Percentiles rank a stretch among this genome's conserved stretches.
Evolutionary conservation across 169 alveolate genomes (phyloP).

Genomic region (Perkinsus marinus): DNA sequence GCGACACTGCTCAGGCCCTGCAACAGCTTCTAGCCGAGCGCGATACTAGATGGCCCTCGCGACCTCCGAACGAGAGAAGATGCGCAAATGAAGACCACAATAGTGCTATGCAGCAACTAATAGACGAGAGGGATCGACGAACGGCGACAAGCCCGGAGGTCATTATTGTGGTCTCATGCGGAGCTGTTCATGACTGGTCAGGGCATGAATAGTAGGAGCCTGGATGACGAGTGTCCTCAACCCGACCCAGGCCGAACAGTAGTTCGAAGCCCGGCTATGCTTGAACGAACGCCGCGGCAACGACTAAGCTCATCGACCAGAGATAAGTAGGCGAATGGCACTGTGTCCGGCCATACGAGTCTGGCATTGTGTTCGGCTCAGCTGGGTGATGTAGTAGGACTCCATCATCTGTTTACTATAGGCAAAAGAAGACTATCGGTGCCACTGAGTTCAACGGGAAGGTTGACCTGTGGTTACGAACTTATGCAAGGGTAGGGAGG

Average conservation of each 20-base stretch:
- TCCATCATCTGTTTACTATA: neutral
- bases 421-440: neutral
- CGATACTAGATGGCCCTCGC: neutral
- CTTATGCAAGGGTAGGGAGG: neutral
- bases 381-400: neutral
- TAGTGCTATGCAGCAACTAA: neutral
- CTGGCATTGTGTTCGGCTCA: neutral
- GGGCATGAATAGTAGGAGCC: no score
- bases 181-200: no score
- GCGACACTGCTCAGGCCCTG: neutral
- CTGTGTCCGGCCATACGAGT: no score
- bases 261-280: no score
- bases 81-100: neutral
- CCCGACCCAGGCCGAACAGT: no score
- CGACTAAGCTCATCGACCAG: no score
- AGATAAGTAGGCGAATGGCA: no score
- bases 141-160: no score
- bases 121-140: neutral
- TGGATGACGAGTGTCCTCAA: no score
- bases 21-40: neutral
- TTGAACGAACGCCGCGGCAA: no score
- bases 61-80: neutral
- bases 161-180: no score
- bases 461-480: neutral
- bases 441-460: neutral